Conservation (phyloP, 345 rosid genomes). For the Sonneratia alba region DNA sequence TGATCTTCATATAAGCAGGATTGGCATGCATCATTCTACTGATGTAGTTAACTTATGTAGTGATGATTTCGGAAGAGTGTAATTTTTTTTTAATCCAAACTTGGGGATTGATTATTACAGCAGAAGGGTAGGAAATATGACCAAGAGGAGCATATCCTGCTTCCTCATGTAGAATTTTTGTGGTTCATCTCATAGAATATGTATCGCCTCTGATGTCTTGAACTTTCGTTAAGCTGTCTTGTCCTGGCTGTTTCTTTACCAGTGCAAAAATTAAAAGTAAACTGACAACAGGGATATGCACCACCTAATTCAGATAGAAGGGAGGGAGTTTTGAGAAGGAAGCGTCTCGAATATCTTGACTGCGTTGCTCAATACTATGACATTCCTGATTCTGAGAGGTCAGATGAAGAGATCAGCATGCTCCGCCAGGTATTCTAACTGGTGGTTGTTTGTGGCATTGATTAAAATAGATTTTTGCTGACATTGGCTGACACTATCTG, state of each 20-base stretch:
- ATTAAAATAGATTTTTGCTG: neutral
- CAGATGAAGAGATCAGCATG: constrained; percentile 95
- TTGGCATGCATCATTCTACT: neutral
- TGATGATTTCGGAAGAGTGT: neutral
- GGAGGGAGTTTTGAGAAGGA: constrained; percentile 82
- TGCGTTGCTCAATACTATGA: constrained; percentile 92
- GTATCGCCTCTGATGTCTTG: neutral
- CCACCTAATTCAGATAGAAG: constrained; percentile 99
- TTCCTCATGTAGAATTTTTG: neutral
- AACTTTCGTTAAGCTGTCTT: neutral
- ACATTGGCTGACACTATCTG: constrained; percentile 4
- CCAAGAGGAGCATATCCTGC: neutral
- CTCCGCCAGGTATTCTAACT: constrained; percentile 70
- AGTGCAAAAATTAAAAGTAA: constrained; percentile 47
- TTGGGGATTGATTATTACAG: neutral
- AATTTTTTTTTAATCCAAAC: neutral
- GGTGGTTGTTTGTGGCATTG: constrained; percentile 1
- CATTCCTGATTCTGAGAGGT: constrained; percentile 90
- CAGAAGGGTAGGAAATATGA: neutral
- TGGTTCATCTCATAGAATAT: neutral
- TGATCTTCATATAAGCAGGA: neutral
- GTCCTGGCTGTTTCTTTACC: neutral
- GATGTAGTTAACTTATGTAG: neutral
- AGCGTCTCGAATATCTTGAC: constrained; percentile 87
- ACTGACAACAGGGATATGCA: constrained; percentile 99